Percentiles rank a stretch among this genome's conserved stretches.
phyloP scores from a whole-genome alignment of 2,329 filamentous ascomycete genomes.

The Fusarium xylarioides region DNA sequence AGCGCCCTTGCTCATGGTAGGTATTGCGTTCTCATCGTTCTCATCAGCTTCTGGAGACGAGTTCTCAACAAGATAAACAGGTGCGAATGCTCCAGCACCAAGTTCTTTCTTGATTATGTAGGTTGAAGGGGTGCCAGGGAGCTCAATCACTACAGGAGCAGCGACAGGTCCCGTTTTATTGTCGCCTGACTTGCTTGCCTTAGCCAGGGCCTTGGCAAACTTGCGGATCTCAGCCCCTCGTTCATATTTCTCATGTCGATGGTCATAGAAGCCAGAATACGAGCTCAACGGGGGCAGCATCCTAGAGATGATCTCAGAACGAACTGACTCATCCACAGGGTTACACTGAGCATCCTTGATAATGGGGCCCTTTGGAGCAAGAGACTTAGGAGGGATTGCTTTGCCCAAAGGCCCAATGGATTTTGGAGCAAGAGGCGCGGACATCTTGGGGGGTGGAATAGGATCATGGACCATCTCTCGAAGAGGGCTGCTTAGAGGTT shows the following conservation, averaged over 20 bases:
- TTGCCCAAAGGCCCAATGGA: conserved; percentile 48
- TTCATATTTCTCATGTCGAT: conserved; percentile 69
- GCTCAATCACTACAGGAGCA: conserved; percentile 71
- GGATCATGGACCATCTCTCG: conserved; percentile 68
- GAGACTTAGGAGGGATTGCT: conserved; percentile 49
- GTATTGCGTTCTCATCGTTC: conserved; percentile 54
- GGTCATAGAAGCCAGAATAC: conserved; percentile 83
- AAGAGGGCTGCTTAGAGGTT: conserved; percentile 75
- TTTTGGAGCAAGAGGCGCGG: conserved; percentile 61
- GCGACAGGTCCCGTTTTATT: conserved; percentile 69
- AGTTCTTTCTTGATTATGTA: conserved; percentile 88
- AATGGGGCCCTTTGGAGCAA: conserved; percentile 71
- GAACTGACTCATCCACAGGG: conserved; percentile 81
- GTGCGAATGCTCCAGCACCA: conserved; percentile 92
- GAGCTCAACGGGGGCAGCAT: conserved; percentile 76
- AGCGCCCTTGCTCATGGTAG: conserved; percentile 69
- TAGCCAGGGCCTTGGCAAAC: conserved; percentile 74
- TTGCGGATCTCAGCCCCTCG: conserved; percentile 81
- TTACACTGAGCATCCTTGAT: conserved; percentile 89
- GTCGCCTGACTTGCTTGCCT: conserved; percentile 66
- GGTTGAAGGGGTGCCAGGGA: conserved; percentile 69
- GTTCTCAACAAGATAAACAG: conserved; percentile 90
- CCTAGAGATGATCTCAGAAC: conserved; percentile 77
- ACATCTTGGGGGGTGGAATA: conserved; percentile 56
- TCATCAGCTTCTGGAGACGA: conserved; percentile 61